Base-by-base conservation (phyloP, 2,329 filamentous ascomycete species). In the Cordyceps cicadae region DNA sequence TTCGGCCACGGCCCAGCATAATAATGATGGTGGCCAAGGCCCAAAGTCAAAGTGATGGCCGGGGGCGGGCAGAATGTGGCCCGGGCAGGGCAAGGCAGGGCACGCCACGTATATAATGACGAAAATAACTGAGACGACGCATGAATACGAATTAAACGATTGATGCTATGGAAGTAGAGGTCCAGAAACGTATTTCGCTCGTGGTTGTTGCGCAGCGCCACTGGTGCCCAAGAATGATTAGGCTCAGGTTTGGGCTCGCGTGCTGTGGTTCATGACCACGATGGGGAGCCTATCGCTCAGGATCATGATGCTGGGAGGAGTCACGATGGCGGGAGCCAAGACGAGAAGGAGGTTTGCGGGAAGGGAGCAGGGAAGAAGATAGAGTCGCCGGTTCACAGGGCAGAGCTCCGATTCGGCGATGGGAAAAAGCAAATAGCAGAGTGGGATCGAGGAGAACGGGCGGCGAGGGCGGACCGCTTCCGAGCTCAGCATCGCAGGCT, bases 1-100 rank as follows among this genome's bases (percentile, higher is more conserved):
- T 71, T 85, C 71, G 76, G 74, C 62, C 68, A 69, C 59, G 68
- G 66, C 32, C 15, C 60, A 14, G 24, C 24, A 39, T 53, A 51
- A 39, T 53, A 46, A 29, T n/a, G 11, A 39, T 14, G 29, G 32
- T 19, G 32, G 24, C 19, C 5, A 17, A 41, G 9, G 46, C 46
- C 46, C 12, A 32, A 57, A 19, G 24, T 21, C 12, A 32, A 57
- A 19, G 24, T 21, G 55, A 51, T 43, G n/a, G 41, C 55, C 46
- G 15, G 55, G 34, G 41, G 46, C 46, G 15, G 55, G 34, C 34
- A 58, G 15, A 37, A 43, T 24, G 49, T 29, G 54, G n/a, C 45
- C 37, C 24, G 45, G 48, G 34, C 46, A 41, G 32, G 50, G 37
- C 46, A 41, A 32, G 48, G 34, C 46, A 41, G 32, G 50, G 46